Base-by-base conservation (phyloP, 192 early-diverging fungal species). In the Coemansia sp. region DNA sequence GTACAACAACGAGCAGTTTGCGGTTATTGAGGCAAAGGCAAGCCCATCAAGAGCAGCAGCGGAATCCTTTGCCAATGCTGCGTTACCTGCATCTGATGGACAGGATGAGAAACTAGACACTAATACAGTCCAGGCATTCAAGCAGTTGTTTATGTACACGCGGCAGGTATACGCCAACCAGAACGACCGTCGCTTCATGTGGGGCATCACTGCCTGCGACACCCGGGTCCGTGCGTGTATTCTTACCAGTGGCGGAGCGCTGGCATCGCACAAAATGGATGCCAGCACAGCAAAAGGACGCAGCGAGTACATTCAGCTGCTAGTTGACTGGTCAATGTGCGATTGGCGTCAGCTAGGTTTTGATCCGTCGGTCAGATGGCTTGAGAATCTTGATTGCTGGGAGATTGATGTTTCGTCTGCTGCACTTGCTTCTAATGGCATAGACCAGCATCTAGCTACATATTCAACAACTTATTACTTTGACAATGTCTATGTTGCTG, bases 291-390 rank as follows among this genome's bases (percentile, higher is more conserved):
- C 5, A 2, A 32, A 41, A 8, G 68, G 68, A 6, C 54, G 61
- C 11, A 2, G 39, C 6, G 41, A 54, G 19, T 42, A 49, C 6
- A 58, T 71, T 22, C 10, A 16, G 19, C 55, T 64, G 18, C 45
- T 71, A 5, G 68, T 71, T 16, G 42, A 71, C 42, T 71, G 61
- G 61, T 71, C 61, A 15, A 16, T 64, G 12, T 64, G 62, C 55
- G 55, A 43, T 1, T 11, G 12, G 12, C 40, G 47, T 11, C 48
- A 48, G 37, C 55, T 70, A 8, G 68, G 68, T 5, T 59, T 57
- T 21, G 68, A 70, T 19, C 54, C 68, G 22, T 46, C 37, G 13
- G 39, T 66, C 42, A 42, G 41, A 10, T 66, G 42, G 13, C 10
- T 36, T 6, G 10, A 4, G 11, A 55, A 15, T 1, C 3, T 11